phyloP scores from a whole-genome alignment of 371 early-diverging fungal genomes.

The Lichtheimia hyalospora region DNA sequence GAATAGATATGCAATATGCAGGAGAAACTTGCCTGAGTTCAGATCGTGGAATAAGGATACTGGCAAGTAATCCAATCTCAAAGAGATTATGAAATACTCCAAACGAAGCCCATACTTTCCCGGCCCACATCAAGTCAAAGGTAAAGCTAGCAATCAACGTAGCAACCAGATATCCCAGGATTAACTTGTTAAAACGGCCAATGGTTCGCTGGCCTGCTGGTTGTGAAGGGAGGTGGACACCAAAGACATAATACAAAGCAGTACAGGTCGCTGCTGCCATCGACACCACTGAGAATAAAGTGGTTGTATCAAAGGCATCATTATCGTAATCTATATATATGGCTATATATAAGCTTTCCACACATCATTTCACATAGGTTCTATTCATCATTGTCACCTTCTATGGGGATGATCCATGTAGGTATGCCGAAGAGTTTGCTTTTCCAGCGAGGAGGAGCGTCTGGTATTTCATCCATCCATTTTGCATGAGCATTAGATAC shows the following conservation, averaged over 20 bases:
- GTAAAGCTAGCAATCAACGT: constrained; percentile 35
- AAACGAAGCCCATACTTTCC: constrained; percentile 51
- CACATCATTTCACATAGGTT: not conserved
- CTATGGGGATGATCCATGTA: constrained; percentile 27
- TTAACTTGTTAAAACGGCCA: constrained; percentile 28
- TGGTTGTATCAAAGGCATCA: constrained; percentile 21
- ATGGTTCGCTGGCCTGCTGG: not conserved
- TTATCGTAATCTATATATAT: constrained; percentile 15
- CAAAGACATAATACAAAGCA: not conserved
- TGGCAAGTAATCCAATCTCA: constrained; percentile 37
- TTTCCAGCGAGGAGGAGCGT: constrained; percentile 16
- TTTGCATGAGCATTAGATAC: constrained; percentile 1
- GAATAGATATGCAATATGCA: not conserved
- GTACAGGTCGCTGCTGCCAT: constrained; percentile 1
- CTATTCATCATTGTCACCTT: constrained; percentile 18
- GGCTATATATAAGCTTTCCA: not conserved
- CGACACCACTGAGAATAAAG: constrained; percentile 20
- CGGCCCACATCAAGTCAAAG: constrained; percentile 43
- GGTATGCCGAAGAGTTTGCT: constrained; percentile 26
- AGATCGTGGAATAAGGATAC: constrained; percentile 18
- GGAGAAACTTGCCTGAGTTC: constrained; percentile 7
- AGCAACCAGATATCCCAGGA: constrained; percentile 36
- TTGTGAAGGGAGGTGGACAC: not conserved
- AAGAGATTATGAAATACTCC: constrained; percentile 50
- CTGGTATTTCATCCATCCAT: constrained; percentile 23